Evolutionary conservation across 1,139 yeast genomes (phyloP), one percentile per base, ranked within the genome.

Genomic region (Spencermartinsiella ligniputridi): DNA sequence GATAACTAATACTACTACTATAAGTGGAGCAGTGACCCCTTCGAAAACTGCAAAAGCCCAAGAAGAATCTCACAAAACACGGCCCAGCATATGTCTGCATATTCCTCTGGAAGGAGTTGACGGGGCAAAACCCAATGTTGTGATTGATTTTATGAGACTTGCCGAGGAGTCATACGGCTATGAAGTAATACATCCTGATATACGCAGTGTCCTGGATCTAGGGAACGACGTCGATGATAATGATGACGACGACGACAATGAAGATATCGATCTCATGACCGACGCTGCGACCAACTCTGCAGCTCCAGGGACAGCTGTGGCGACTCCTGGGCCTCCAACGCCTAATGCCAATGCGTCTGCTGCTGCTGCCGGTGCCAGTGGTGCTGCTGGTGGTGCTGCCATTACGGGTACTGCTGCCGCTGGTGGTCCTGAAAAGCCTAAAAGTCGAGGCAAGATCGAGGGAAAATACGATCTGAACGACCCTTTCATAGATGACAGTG

Each of bases 401-500:
- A n/a, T n/a, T n/a, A n/a, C n/a, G n/a, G 18, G 40, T 15, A 46
- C 47, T 21, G 36, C 43, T 30, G 40, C 40, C 3, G 38, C 38
- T 3, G 16, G 38, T 3, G 36, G 33, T 4, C 27, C 44, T 33
- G 89, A 49, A 79, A 63, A 84, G 83, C 40, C 55, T 39, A 55
- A 61, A 44, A 60, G 51, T 30, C 56, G 63, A 21, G 64, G 56
- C 42, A 61, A 54, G 21, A 61, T 56, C 13, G 66, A 65, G 41
- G 96, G 97, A 6, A 89, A 88, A 60, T 94, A 94, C 63, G 98
- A 94, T 61, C 73, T 79, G 44, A 83, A 86, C 50, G 99, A 94
- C 66, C 98, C 98, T 1, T 94, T 94, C 60, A 92, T 94, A 50
- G 99, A 94, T 67, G 98, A 94, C 63, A 78, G 86, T 21, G 99